Evolutionary conservation across 1,284 basidiomycete species (phyloP), one percentile per base, ranked within the genome.

Genomic region (Singerocomus inundabilis): DNA sequence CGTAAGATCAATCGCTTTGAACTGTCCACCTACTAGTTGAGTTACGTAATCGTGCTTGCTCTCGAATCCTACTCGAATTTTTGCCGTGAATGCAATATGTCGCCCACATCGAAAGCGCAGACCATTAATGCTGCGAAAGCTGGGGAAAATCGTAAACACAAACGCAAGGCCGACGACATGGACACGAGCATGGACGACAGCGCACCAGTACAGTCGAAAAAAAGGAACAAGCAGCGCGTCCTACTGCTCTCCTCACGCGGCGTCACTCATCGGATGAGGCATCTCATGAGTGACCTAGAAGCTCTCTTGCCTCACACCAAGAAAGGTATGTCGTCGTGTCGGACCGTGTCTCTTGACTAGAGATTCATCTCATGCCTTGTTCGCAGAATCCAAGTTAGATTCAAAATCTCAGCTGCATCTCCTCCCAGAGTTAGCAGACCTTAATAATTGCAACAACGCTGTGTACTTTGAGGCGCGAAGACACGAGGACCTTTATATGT

Each of bases 391-490:
- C 50, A 98, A 98, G 71, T 82, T 99, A 36, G 96, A 99, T 72
- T 94, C 93, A 28, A 99, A 99, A 74, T 95, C 93, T 49, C 92
- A 98, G 56, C 78, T 99, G 0, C 81, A 93, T 57, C 84, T 98
- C 40, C 79, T 99, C 42, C 98, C 98, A 51, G 97, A 99, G 72
- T 84, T 99, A 18, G 93, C 97, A 30, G 97, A 99, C 72, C 82
- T 99, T 32, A 88, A 98, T 72, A 98, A 96, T 66, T 99, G 97
- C 75, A 98, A 98, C 73, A 98, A 99, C 65, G 82, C 95, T 1
- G 78, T 99, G 25, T 99, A 98, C 76, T 97, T 99, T 67, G 97
- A 99, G 73, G 93, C 94, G 12, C 83, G 97, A 37, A 77, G 94
- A 49, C 93, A 97, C 64, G 93, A 97, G 67, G 97, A 99, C 65